phyloP scores from a whole-genome alignment of 2,329 filamentous ascomycete species.

The Talaromyces islandicus region DNA sequence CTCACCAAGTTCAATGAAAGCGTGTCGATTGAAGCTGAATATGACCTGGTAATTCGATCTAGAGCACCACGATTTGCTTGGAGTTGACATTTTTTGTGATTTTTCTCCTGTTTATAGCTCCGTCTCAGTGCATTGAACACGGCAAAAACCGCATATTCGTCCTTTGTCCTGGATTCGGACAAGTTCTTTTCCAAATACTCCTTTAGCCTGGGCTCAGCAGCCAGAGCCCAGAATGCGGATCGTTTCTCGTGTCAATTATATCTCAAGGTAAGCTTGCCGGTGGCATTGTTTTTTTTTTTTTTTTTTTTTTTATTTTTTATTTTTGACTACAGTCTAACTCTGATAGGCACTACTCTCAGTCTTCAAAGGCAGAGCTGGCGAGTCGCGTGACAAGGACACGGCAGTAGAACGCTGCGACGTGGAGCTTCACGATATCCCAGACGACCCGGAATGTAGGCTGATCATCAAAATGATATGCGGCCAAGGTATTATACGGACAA shows the following conservation, averaged over 20 bases:
- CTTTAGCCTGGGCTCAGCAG: constrained; percentile 35
- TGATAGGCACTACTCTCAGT: constrained; percentile 53
- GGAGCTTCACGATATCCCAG: constrained; percentile 50
- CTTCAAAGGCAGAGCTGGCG: constrained; percentile 53
- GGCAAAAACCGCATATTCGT: constrained; percentile 59
- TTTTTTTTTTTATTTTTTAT: too few relatives aligned
- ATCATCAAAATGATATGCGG: constrained; percentile 58
- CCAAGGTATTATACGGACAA: constrained; percentile 39
- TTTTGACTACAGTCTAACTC: background rate
- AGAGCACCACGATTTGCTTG: background rate
- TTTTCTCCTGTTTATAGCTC: constrained; percentile 37
- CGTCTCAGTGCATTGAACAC: constrained; percentile 57
- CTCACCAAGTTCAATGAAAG: constrained; percentile 59
- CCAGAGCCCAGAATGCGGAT: constrained; percentile 26
- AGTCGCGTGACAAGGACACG: constrained; percentile 52
- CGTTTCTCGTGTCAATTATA: constrained; percentile 56
- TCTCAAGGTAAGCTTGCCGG: constrained; percentile 41
- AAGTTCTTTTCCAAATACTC: constrained; percentile 55
- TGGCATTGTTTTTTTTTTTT: background rate
- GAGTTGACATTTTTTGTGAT: background rate
- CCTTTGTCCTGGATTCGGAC: constrained; percentile 49
- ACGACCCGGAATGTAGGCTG: constrained; percentile 55
- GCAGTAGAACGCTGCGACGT: constrained; percentile 59
- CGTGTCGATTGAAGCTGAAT: constrained; percentile 56
- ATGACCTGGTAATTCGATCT: constrained; percentile 44